These are phyloP conservation scores for Fusarium clavum DNA, from an alignment of 2,329 filamentous ascomycete species.

Conservation along the genomic window DNA sequence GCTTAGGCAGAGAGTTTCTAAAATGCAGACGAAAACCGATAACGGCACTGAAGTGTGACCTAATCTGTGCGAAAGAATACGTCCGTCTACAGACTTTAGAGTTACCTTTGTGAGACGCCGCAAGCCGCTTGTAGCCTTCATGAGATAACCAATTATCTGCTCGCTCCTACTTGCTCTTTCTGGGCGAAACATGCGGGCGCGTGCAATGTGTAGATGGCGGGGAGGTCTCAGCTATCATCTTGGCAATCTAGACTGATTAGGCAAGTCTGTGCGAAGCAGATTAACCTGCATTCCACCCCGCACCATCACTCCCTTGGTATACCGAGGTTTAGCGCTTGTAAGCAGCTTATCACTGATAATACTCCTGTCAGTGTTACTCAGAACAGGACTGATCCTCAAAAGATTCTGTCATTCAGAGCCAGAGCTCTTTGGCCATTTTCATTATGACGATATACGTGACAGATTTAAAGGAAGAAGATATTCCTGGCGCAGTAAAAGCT, in stretches of 20 bases:
- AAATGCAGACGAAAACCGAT: background rate
- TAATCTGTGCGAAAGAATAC: too few relatives aligned
- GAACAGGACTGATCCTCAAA: background rate
- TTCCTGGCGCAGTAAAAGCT: constrained; percentile 71
- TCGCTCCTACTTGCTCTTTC: background rate
- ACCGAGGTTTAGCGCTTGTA: background rate
- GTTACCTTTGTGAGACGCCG: background rate
- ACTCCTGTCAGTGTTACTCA: background rate
- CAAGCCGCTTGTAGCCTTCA: background rate
- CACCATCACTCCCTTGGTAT: background rate
- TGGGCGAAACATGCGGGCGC: background rate
- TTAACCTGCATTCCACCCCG: background rate
- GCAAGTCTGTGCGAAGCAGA: background rate
- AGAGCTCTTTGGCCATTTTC: background rate
- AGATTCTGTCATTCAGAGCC: accelerated
- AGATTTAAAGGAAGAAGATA: constrained; percentile 67
- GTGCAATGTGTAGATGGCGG: background rate
- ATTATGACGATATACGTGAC: constrained; percentile 66
- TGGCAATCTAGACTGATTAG: background rate
- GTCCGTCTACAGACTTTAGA: background rate
- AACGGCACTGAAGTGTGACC: too few relatives aligned
- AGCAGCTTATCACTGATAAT: background rate
- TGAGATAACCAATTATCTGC: background rate
- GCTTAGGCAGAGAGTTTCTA: background rate
- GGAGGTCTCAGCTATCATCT: background rate